A percentile compares a stretch with the other conserved stretches of the same genome.
These are phyloP conservation scores for Cordyceps javanica DNA, from an alignment of 2,329 filamentous ascomycete species.

Conservation along the genomic window DNA sequence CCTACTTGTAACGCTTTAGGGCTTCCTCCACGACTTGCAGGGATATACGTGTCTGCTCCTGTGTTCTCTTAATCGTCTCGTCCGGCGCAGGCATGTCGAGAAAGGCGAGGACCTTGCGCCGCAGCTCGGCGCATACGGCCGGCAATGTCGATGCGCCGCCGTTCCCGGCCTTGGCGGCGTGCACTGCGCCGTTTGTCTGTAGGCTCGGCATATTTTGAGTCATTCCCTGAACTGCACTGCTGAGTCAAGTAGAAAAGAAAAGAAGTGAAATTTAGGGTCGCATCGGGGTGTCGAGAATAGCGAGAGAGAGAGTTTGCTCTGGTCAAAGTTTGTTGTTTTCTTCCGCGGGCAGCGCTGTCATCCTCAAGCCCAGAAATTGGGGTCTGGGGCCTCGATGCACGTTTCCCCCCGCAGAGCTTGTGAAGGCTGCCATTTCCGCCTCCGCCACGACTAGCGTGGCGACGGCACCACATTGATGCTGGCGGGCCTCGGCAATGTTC, in stretches of 20 bases:
- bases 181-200: conserved; percentile 10
- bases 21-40: conserved; percentile 70
- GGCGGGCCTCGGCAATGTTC: conserved; percentile 8
- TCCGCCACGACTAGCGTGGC: background rate
- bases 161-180: background rate
- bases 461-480: conserved; percentile 1
- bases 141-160: conserved; percentile 1
- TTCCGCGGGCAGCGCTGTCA: background rate
- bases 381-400: background rate
- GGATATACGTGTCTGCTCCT: conserved; percentile 67
- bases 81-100: conserved; percentile 9
- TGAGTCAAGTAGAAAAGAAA: background rate
- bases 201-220: conserved; percentile 7
- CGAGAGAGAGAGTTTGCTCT: background rate
- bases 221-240: background rate
- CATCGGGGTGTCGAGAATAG: background rate
- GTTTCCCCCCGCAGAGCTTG: background rate
- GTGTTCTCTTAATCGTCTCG: conserved; percentile 26
- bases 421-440: background rate
- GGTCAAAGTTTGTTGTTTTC: background rate
- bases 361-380: conserved; percentile 2
- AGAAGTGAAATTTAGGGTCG: background rate
- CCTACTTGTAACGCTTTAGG: conserved; percentile 67
- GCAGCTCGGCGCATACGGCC: conserved; percentile 8
- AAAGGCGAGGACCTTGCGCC: conserved; percentile 14